Percentiles rank a stretch among this genome's conserved stretches.
Evolutionary conservation across 257 asterid genomes (phyloP).

Genomic region (Nicotiana paniculata): DNA sequence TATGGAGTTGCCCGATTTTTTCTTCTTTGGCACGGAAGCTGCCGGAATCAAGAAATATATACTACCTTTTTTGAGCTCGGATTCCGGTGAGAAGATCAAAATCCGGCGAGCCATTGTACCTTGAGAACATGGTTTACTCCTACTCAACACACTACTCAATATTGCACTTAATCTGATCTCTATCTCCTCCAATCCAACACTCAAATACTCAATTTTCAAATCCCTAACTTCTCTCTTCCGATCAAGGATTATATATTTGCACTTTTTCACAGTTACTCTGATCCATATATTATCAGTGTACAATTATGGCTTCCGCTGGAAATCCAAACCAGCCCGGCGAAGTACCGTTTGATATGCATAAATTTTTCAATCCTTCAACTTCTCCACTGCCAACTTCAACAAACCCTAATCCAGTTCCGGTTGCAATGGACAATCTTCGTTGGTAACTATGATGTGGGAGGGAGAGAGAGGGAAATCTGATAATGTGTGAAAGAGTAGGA

Average conservation of each 20-base stretch:
- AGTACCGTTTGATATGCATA: slow-evolving; percentile 68
- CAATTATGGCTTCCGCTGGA: slow-evolving; percentile 47
- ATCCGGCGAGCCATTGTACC: slow-evolving; percentile 50
- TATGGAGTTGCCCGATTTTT: slow-evolving; percentile 24
- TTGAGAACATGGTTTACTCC: slow-evolving; percentile 50
- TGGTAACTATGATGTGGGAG: no score
- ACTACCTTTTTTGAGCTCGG: slow-evolving; percentile 89
- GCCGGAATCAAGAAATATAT: slow-evolving; percentile 86
- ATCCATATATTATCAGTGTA: no score
- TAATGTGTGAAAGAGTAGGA: no score
- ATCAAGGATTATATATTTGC: no score
- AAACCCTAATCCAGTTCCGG: slow-evolving; percentile 28
- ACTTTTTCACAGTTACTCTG: no score
- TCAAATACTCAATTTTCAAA: not conserved
- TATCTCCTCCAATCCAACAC: not conserved
- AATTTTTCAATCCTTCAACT: slow-evolving; percentile 45
- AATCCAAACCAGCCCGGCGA: slow-evolving; percentile 70
- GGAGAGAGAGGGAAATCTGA: no score
- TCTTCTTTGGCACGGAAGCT: slow-evolving; percentile 49
- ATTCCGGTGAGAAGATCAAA: slow-evolving; percentile 54
- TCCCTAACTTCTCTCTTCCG: not conserved
- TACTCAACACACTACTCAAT: not conserved
- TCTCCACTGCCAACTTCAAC: not conserved
- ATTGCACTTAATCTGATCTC: not conserved
- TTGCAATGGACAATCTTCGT: no score